Evolutionary conservation across 305 asterid genomes (phyloP), one percentile per base, ranked within the genome.

Genomic region (Rubia balearica): DNA sequence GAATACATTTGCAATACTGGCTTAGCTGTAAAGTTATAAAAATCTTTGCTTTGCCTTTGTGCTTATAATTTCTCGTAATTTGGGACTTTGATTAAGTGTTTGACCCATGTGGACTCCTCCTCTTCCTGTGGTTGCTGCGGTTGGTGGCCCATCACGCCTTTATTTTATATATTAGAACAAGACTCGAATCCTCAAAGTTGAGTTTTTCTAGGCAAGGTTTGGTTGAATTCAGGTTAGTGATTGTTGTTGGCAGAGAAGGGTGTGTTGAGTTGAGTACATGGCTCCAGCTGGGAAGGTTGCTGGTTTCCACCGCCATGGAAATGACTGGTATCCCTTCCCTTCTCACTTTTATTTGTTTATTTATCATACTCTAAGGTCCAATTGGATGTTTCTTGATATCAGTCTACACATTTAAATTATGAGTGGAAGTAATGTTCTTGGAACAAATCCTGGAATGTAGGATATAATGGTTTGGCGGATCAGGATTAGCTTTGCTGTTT

Each of bases 271-370:
- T 33, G 81, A 70, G 78, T 69, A 64, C 76, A 88, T 91, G 98
- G 90, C 97, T 80, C 86, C 96, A 67, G 85, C 81, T 73, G 90
- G 84, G 63, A 94, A 84, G 82, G 78, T 71, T 67, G 72, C 90
- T 73, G 85, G 85, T 38, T 91, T 95, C 78, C 86, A 74, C 70
- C 90, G 88, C 43, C 84, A 90, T 77, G 99, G 91, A 82, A 80
- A 87, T 78, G 87, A 87, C 83, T 91, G 99, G 99, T 95, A 84
- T 13, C 19, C 61, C n/a, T n/a, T 24, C 27, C 27, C 66, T 43
- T 33, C 62, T 9, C 70, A 38, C 71, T 17, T 59, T 76, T 71
- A 71, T 19, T 65, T 43, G 38, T 2, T 53, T 51, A 33, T 36
- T 68, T 55, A 61, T 74, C 70, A 53, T 27, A 43, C 40, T 0